These are phyloP conservation scores for Fusarium sp. DNA, from an alignment of 2,329 filamentous ascomycete genomes.

Conservation along the genomic window DNA sequence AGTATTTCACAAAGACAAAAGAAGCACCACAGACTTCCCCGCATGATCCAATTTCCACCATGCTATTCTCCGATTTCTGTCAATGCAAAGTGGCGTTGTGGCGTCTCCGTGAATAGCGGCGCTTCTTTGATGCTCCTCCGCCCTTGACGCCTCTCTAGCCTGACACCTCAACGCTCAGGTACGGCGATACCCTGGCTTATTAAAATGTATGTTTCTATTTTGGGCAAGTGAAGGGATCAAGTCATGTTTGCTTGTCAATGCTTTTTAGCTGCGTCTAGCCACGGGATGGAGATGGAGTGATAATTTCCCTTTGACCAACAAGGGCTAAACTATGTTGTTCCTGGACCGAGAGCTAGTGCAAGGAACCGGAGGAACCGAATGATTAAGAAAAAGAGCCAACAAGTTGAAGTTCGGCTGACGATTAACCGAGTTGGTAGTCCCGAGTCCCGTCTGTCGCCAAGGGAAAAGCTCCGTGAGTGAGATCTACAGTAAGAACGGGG, in stretches of 20 bases:
- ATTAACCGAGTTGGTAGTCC: no score
- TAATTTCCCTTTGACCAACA: not conserved
- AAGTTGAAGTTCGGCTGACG: not conserved
- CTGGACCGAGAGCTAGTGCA: no score
- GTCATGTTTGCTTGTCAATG: not conserved
- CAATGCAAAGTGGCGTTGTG: not conserved
- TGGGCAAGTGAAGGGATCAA: no score
- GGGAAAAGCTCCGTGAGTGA: not conserved
- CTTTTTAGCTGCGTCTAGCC: not conserved
- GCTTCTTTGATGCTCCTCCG: not conserved
- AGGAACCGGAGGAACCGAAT: rapidly evolving
- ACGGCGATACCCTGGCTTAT: no score
- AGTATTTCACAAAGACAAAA: rapidly evolving
- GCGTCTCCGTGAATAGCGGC: not conserved
- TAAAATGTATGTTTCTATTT: no score
- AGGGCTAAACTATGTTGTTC: rapidly evolving
- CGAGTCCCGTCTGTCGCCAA: no score
- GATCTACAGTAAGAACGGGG: rapidly evolving
- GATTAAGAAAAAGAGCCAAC: rapidly evolving
- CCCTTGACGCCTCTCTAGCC: not conserved
- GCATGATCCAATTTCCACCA: not conserved
- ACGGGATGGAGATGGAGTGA: not conserved
- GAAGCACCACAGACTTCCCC: not conserved
- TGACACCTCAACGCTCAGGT: not conserved
- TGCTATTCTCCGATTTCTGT: rapidly evolving